A percentile compares a stretch with the other conserved stretches of the same genome.
phyloP scores from a whole-genome alignment of 805 yeast genomes.

The Alloascoidea hylecoeti region DNA sequence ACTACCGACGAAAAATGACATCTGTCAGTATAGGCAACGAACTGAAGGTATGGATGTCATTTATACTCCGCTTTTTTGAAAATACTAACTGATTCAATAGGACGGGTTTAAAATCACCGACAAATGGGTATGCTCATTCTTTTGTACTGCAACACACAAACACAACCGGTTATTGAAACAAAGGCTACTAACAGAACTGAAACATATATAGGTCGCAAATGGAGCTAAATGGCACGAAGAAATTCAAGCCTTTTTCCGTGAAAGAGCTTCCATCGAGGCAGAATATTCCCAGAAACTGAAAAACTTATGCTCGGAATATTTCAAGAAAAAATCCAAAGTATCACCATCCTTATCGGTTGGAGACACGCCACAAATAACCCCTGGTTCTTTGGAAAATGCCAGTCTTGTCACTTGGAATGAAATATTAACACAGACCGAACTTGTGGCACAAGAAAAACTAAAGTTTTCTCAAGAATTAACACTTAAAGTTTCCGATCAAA shows the following conservation, averaged over 20 bases:
- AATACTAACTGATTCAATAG: conserved; percentile 15
- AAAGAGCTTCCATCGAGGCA: conserved; percentile 67
- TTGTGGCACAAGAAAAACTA: conserved; percentile 52
- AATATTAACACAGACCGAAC: conserved; percentile 70
- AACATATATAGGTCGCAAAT: conserved; percentile 20
- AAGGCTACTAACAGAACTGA: background rate
- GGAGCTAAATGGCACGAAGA: conserved; percentile 69
- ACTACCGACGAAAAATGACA: too few relatives aligned
- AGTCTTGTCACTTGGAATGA: conserved; percentile 85
- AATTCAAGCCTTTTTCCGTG: conserved; percentile 70
- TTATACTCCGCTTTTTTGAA: too few relatives aligned
- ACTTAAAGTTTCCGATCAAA: conserved; percentile 44
- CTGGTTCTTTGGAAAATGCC: conserved; percentile 89
- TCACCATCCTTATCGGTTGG: conserved; percentile 74
- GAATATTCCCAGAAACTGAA: conserved; percentile 66
- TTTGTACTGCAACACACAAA: background rate
- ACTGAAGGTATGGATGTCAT: conserved; percentile 8
- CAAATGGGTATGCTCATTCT: conserved; percentile 45
- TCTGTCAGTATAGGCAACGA: conserved; percentile 15
- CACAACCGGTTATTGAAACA: background rate
- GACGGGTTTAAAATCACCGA: conserved; percentile 70
- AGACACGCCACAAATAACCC: conserved; percentile 79
- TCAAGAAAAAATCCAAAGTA: conserved; percentile 60
- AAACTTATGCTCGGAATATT: conserved; percentile 50
- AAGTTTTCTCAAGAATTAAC: conserved; percentile 47